Evolutionary conservation across 768 basidiomycete species (phyloP).

Genomic region (Termitomyces sp.): DNA sequence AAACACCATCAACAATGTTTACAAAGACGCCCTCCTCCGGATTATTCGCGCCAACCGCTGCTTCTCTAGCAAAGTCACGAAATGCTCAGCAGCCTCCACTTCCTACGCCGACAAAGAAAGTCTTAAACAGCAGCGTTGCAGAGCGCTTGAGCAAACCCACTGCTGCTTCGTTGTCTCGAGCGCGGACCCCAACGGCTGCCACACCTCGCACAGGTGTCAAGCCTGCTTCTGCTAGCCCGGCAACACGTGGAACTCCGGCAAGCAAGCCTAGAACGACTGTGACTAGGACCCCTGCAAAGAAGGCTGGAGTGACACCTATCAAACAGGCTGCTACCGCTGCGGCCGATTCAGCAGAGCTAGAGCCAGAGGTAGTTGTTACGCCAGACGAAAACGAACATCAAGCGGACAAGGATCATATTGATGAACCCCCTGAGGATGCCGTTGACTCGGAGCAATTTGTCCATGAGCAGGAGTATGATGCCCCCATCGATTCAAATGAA

Average conservation of each 20-base stretch:
- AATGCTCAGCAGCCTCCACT: slow-evolving; percentile 41
- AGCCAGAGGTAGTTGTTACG: slow-evolving; percentile 5
- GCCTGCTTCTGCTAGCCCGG: slow-evolving; percentile 26
- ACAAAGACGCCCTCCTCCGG: slow-evolving; percentile 66
- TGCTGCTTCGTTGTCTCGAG: slow-evolving; percentile 68
- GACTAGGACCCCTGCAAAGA: not conserved
- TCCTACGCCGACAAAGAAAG: slow-evolving; percentile 51
- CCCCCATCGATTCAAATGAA: not conserved
- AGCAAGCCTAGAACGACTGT: slow-evolving; percentile 16
- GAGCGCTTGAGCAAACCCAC: slow-evolving; percentile 82
- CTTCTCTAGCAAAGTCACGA: slow-evolving; percentile 71
- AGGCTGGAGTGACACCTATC: slow-evolving; percentile 9
- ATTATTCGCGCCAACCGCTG: slow-evolving; percentile 79
- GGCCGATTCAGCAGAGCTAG: not conserved
- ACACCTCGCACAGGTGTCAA: slow-evolving; percentile 25
- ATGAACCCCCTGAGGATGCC: no score
- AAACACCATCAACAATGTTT: slow-evolving; percentile 34
- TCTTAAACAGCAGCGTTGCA: slow-evolving; percentile 47
- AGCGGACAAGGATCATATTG: not conserved
- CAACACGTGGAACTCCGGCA: slow-evolving; percentile 24
- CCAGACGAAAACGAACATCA: slow-evolving; percentile 10
- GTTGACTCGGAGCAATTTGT: no score
- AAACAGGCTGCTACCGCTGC: not conserved
- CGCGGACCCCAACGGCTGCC: slow-evolving; percentile 33
- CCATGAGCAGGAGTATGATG: not conserved